Base-by-base conservation (phyloP, 2,329 filamentous ascomycete genomes). In the Hypocrella siamensis region DNA sequence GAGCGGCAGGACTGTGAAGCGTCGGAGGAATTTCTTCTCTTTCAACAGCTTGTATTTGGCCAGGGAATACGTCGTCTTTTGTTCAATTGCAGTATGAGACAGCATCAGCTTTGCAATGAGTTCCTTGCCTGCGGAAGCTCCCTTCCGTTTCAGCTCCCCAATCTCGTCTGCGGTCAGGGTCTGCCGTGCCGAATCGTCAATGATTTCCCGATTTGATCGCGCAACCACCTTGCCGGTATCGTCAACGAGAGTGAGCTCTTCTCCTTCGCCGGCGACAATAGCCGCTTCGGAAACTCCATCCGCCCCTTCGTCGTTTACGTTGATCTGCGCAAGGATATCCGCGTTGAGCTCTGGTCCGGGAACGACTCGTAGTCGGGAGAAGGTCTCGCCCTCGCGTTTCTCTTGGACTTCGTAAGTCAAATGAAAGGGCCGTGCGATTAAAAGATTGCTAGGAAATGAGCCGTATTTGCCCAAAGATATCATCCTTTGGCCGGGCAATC, bases 41-140 rank as follows among this genome's bases (percentile, higher is more conserved):
- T 98, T 98, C 28, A 93, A 67, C 14, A 96, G 62, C 47, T 90
- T 93, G 57, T 98, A 98, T 54, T 98, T 98, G 27, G 88, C 86
- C 35, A 94, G 63, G 3, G 85, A 92, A 48, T 92, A 98, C 1
- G 75, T 68, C 0, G 90, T 96, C 65, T 98, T 98, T 58, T 96
- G 80, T 42, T 93, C 85, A 27, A 98, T 67, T 2, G 79, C 81
- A 14, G 81, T 77, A 54, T 98, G 90, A 27, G 85, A 90, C 19
- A 85, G 68, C 54, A 98, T 70, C 17, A 98, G 74, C 56, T 86
- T 93, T n/a, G 82, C 78, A 40, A 98, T 90, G 30, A 98, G 70
- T 31, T 93, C 86, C 51, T 81, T 80, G 10, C 86, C 88, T 0
- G 83, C 82, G 5, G 77, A 77, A 4, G 76, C 74, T 9, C 78